These are phyloP conservation scores for Ascochyta fabae DNA, from an alignment of 2,329 filamentous ascomycete species.

Conservation along the genomic window DNA sequence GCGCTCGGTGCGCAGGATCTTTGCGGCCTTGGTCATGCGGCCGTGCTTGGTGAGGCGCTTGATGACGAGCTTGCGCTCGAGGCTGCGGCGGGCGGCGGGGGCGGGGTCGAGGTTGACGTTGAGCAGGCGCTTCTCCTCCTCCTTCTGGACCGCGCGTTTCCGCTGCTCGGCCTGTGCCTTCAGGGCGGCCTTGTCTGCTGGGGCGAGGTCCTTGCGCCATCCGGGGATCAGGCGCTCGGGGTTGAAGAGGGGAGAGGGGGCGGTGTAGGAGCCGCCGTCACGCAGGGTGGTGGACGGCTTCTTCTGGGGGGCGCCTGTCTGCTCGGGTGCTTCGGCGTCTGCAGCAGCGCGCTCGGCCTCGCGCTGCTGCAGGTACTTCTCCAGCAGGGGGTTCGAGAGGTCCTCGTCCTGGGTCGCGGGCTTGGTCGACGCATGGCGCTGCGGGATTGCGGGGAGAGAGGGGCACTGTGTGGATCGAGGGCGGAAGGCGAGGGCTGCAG, in stretches of 20 bases:
- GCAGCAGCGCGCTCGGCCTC: slow-evolving; percentile 13
- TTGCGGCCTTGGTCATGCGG: slow-evolving; percentile 68
- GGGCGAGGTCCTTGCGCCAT: slow-evolving; percentile 26
- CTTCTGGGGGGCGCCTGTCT: neutral
- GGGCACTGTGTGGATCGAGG: slow-evolving; percentile 27
- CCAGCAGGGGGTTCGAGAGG: slow-evolving; percentile 65
- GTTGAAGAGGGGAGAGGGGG: slow-evolving; percentile 33
- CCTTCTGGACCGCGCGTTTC: slow-evolving; percentile 12
- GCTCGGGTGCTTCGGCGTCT: neutral
- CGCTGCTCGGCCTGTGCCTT: slow-evolving; percentile 19
- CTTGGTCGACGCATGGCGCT: slow-evolving; percentile 23
- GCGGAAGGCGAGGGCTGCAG: slow-evolving; percentile 33
- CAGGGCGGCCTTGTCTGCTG: slow-evolving; percentile 22
- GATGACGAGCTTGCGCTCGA: slow-evolving; percentile 85
- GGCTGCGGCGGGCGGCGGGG: slow-evolving; percentile 72
- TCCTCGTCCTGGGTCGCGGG: slow-evolving; percentile 18
- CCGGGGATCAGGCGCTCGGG: slow-evolving; percentile 36
- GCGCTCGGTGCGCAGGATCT: slow-evolving; percentile 70
- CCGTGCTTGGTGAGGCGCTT: slow-evolving; percentile 73
- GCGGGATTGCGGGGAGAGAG: slow-evolving; percentile 24
- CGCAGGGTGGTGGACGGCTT: slow-evolving; percentile 11
- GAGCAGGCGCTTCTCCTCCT: slow-evolving; percentile 60
- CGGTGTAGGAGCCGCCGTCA: slow-evolving; percentile 26
- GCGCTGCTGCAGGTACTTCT: slow-evolving; percentile 57
- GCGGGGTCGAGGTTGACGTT: slow-evolving; percentile 71